Evolutionary conservation across 495 filamentous ascomycete species (phyloP).

Genomic region (Aspergillus cristatus): DNA sequence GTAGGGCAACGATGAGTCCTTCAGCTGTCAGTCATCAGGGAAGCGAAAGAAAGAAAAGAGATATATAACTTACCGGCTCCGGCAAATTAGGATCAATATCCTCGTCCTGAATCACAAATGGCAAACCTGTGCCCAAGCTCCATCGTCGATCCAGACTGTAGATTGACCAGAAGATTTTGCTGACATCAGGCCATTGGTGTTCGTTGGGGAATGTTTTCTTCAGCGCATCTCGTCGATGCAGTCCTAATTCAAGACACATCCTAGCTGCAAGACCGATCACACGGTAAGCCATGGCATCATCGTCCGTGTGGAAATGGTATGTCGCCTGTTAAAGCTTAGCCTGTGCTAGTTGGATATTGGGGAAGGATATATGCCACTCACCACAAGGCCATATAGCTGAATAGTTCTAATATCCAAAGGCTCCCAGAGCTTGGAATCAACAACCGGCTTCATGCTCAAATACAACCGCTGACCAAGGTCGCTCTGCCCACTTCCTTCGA

Average conservation of each 20-base stretch:
- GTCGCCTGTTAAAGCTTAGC: slow-evolving; percentile 47
- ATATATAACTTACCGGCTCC: slow-evolving; percentile 52
- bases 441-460: slow-evolving; percentile 56
- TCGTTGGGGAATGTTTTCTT: slow-evolving; percentile 54
- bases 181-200: slow-evolving; percentile 47
- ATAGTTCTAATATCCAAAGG: slow-evolving; percentile 58
- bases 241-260: slow-evolving; percentile 69
- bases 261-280: slow-evolving; percentile 66
- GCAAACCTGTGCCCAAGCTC: slow-evolving; percentile 73
- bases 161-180: slow-evolving; percentile 69
- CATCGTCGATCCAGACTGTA: slow-evolving; percentile 74
- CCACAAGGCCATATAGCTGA: slow-evolving; percentile 61
- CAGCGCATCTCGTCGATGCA: slow-evolving; percentile 67
- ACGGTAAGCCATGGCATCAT: slow-evolving; percentile 73
- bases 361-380: slow-evolving; percentile 30
- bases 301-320: slow-evolving; percentile 74
- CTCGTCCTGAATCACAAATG: slow-evolving; percentile 71
- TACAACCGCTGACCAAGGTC: slow-evolving; percentile 61
- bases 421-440: slow-evolving; percentile 60
- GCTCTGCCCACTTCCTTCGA: slow-evolving; percentile 69
- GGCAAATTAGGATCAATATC: slow-evolving; percentile 74
- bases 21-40: slow-evolving; percentile 7
- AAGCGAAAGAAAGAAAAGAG: not conserved
- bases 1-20: slow-evolving; percentile 61
- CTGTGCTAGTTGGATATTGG: not conserved